Base-by-base conservation (phyloP, 2,329 filamentous ascomycete genomes). In the Arthrobotrys sphaeroides region DNA sequence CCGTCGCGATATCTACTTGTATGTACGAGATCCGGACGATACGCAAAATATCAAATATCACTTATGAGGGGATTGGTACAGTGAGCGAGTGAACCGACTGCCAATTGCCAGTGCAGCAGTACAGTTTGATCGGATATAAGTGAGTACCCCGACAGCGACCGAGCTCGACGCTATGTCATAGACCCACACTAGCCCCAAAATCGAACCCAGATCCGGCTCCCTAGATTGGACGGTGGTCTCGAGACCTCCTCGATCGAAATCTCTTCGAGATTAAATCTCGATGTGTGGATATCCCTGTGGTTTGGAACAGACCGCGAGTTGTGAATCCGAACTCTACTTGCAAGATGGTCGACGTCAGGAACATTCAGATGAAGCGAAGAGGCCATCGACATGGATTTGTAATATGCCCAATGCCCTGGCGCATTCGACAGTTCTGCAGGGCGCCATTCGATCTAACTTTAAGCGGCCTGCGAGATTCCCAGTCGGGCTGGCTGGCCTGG, bases 91-190 rank as follows among this genome's bases (percentile, higher is more conserved):
- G n/a, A n/a, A n/a, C n/a, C n/a, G n/a, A n/a, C n/a, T n/a, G n/a
- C n/a, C n/a, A n/a, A n/a, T n/a, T n/a, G n/a, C n/a, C n/a, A n/a
- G n/a, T n/a, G n/a, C n/a, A n/a, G n/a, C n/a, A n/a, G n/a, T n/a
- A n/a, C n/a, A n/a, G n/a, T n/a, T n/a, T n/a, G n/a, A n/a, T n/a
- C n/a, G n/a, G n/a, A n/a, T n/a, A n/a, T n/a, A n/a, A n/a, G 28
- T 33, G 28, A 10, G 28, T 33, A 33, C n/a, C 10, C 16, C 26
- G 24, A 49, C 31, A 18, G 40, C 40, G 28, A 28, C n/a, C 26
- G 47, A 53, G 47, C 47, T 53, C 47, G 47, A 53, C 47, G 13
- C 47, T 53, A 53, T 53, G 47, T n/a, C 47, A 33, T 33, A 36
- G n/a, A 26, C n/a, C 2, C 47, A 33, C 26, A 3, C 47, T 53